Conservation (phyloP, 2,329 filamentous ascomycete genomes). For the Hyphodiscus sp. region DNA sequence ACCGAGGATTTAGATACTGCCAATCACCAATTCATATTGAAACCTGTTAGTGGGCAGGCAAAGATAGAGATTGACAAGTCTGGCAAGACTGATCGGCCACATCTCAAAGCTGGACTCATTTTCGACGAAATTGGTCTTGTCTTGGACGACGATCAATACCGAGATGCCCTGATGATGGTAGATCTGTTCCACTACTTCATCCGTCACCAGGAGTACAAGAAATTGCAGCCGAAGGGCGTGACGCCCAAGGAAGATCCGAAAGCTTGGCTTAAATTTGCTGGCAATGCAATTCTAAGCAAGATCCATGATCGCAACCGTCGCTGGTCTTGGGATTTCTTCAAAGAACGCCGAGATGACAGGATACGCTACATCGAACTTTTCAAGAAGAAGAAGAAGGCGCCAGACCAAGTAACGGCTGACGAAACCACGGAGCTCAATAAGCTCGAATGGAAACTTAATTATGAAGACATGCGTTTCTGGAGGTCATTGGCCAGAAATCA, state of each 20-base stretch:
- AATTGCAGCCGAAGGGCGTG: conserved; percentile 74
- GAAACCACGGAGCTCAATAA: conserved; percentile 68
- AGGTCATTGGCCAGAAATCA: conserved; percentile 89
- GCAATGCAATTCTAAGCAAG: conserved; percentile 79
- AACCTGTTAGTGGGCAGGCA: conserved; percentile 90
- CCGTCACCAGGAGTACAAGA: conserved; percentile 95
- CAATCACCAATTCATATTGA: conserved; percentile 86
- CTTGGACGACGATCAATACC: conserved; percentile 96
- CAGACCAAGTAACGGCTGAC: conserved; percentile 57
- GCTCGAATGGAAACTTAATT: conserved; percentile 81
- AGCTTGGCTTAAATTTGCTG: conserved; percentile 90
- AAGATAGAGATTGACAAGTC: conserved; percentile 95
- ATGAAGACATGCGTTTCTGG: conserved; percentile 97
- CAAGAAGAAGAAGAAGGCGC: conserved; percentile 78
- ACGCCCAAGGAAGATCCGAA: conserved; percentile 82
- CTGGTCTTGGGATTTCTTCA: conserved; percentile 96
- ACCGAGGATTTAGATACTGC: conserved; percentile 49
- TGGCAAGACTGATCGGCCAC: conserved; percentile 69
- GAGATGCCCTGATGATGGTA: conserved; percentile 95
- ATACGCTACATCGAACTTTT: conserved; percentile 86
- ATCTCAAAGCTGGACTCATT: conserved; percentile 81
- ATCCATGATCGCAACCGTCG: conserved; percentile 90
- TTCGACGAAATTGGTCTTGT: conserved; percentile 98
- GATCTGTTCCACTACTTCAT: conserved; percentile 99
- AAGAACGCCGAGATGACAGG: conserved; percentile 84